These are phyloP conservation scores for Leptographium flavum DNA, from an alignment of 2,329 filamentous ascomycete genomes.

Conservation along the genomic window DNA sequence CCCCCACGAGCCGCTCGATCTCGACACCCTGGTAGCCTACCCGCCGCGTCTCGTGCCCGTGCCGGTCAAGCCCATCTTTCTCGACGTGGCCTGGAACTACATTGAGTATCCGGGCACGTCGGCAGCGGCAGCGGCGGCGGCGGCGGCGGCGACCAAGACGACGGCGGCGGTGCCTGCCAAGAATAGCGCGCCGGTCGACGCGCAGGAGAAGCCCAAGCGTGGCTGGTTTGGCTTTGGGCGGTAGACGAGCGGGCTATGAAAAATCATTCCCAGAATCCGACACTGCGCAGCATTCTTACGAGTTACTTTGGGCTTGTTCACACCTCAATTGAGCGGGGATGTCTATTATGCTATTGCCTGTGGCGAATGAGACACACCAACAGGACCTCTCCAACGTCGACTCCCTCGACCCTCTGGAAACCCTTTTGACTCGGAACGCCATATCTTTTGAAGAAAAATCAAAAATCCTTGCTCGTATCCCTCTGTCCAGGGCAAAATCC, in stretches of 20 bases:
- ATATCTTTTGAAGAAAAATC: background rate
- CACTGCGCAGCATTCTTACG: too few relatives aligned
- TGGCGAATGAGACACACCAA: too few relatives aligned
- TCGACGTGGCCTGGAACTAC: conserved; percentile 96
- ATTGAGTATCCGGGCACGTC: conserved; percentile 70
- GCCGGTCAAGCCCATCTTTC: conserved; percentile 87
- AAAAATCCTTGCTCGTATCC: background rate
- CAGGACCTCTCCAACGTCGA: too few relatives aligned
- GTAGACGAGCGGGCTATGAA: conserved; percentile 13
- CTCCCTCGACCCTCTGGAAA: too few relatives aligned
- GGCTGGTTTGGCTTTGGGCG: conserved; percentile 67
- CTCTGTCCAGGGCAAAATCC: background rate
- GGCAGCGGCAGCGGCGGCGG: conserved; percentile 5
- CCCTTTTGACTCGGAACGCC: conserved; percentile 5
- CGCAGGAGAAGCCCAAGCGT: conserved; percentile 43
- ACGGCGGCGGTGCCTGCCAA: conserved; percentile 11
- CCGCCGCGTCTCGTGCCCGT: conserved; percentile 72
- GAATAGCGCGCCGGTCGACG: conserved; percentile 17
- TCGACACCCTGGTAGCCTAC: conserved; percentile 72
- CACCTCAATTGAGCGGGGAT: conserved; percentile 6
- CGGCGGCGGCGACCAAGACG: background rate
- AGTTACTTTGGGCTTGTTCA: too few relatives aligned
- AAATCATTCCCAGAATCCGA: background rate
- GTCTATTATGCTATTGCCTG: conserved; percentile 6
- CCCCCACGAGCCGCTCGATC: conserved; percentile 53